phyloP scores from a whole-genome alignment of 352 stramenopile species.

The Pythium coloratum region DNA sequence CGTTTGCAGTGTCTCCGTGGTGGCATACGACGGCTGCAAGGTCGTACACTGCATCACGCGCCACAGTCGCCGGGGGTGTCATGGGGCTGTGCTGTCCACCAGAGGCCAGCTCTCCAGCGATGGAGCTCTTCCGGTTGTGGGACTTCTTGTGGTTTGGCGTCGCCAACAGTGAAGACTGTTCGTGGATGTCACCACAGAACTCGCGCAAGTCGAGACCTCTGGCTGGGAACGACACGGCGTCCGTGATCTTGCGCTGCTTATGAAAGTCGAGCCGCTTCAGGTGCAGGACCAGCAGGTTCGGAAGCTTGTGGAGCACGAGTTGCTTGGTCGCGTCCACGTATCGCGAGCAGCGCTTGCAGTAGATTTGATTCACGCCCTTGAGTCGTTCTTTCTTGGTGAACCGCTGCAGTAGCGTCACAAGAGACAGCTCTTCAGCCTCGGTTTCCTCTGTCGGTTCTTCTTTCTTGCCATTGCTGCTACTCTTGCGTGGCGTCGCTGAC shows the following conservation, averaged over 20 bases:
- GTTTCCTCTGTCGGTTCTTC: conserved; percentile 1
- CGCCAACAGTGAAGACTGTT: conserved; percentile 8
- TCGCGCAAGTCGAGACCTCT: conserved; percentile 33
- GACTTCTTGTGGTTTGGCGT: conserved; percentile 16
- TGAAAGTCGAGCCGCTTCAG: conserved; percentile 76
- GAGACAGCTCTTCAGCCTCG: conserved; percentile 20
- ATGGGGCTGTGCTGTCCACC: conserved; percentile 10
- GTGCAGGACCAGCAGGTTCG: conserved; percentile 75
- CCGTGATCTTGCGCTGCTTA: conserved; percentile 52
- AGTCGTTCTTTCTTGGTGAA: conserved; percentile 63
- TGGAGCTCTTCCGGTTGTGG: conserved; percentile 21
- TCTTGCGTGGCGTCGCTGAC: conserved; percentile 14
- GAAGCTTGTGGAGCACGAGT: conserved; percentile 55
- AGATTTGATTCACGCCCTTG: conserved; percentile 61
- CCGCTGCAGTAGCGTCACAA: conserved; percentile 40
- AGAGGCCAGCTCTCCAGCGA: neutral
- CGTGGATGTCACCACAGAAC: conserved; percentile 38
- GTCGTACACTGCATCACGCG: conserved; percentile 51
- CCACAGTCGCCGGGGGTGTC: conserved; percentile 15
- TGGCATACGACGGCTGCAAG: conserved; percentile 64
- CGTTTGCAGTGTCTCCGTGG: conserved; percentile 65
- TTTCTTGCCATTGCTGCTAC: neutral
- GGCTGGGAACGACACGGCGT: conserved; percentile 52
- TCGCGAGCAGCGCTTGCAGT: conserved; percentile 51
- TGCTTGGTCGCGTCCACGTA: conserved; percentile 68